Evolutionary conservation across 345 rosid genomes (phyloP).

Genomic region (Erucastrum elatum): DNA sequence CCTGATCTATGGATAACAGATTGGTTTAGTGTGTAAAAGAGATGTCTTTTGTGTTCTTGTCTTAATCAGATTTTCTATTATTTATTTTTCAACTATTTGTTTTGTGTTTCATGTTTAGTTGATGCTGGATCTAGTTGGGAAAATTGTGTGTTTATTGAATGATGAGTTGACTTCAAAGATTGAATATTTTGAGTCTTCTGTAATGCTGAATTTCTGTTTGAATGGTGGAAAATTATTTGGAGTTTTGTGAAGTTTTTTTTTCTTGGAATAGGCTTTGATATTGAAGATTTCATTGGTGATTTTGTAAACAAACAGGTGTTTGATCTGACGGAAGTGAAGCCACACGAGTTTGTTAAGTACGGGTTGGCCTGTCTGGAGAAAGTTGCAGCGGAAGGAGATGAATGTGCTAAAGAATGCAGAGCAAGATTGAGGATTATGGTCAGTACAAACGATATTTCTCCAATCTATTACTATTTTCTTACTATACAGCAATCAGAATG

Average conservation of each 20-base stretch:
- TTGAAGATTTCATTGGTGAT: background rate
- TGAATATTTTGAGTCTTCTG: background rate
- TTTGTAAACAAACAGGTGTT: conserved; percentile 58
- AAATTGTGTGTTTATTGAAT: conserved; percentile 4
- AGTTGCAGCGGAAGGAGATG: conserved; percentile 65
- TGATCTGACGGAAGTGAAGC: conserved; percentile 81
- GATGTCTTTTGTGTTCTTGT: conserved; percentile 5
- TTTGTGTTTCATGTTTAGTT: background rate
- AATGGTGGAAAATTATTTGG: background rate
- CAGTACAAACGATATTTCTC: background rate
- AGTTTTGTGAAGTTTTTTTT: background rate
- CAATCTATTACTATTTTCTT: background rate
- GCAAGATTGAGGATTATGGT: conserved; percentile 78
- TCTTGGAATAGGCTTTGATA: background rate
- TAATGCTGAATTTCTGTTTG: background rate
- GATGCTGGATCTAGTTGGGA: conserved; percentile 20
- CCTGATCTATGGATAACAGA: background rate
- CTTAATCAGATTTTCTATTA: background rate
- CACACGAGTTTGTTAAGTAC: conserved; percentile 68
- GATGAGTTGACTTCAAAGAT: conserved; percentile 14
- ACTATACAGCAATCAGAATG: too few species aligned
- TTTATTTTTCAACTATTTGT: background rate
- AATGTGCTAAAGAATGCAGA: conserved; percentile 78
- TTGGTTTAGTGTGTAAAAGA: background rate
- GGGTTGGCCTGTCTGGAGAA: conserved; percentile 81